Evolutionary conservation across 2,329 filamentous ascomycete species (phyloP).

Genomic region (Septoria linicola): DNA sequence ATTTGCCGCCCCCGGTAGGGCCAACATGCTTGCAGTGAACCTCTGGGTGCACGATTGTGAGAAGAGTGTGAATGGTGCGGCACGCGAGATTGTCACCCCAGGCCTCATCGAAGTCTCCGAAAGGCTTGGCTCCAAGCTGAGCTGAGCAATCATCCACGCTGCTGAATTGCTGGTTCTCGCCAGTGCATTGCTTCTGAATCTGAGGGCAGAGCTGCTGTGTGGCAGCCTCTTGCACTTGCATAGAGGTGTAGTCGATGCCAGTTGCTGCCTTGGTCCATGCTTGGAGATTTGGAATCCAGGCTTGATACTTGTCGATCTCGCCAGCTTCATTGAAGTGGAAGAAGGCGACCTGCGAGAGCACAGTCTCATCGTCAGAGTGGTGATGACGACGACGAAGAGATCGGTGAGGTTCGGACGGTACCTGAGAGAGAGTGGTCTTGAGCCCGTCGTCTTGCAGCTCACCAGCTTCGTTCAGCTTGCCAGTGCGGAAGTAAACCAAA

Average conservation of each 20-base stretch:
- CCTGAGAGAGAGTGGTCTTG: slow-evolving; percentile 21
- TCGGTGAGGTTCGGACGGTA: slow-evolving; percentile 6
- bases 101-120: slow-evolving; percentile 44
- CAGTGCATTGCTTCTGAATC: slow-evolving; percentile 40
- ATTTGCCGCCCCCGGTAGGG: slow-evolving; percentile 32
- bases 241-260: slow-evolving; percentile 27
- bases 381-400: neutral
- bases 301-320: slow-evolving; percentile 46
- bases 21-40: slow-evolving; percentile 35
- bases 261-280: slow-evolving; percentile 38
- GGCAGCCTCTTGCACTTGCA: slow-evolving; percentile 34
- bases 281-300: slow-evolving; percentile 47
- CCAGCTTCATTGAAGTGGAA: slow-evolving; percentile 50
- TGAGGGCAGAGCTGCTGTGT: slow-evolving; percentile 39
- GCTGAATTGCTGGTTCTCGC: slow-evolving; percentile 41
- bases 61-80: slow-evolving; percentile 44
- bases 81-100: slow-evolving; percentile 49
- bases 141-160: slow-evolving; percentile 37
- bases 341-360: slow-evolving; percentile 40
- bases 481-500: slow-evolving; percentile 26
- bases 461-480: slow-evolving; percentile 14
- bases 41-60: slow-evolving; percentile 32
- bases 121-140: slow-evolving; percentile 37
- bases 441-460: slow-evolving; percentile 14
- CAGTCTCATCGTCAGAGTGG: slow-evolving; percentile 3